Evolutionary conservation across 2,329 filamentous ascomycete species (phyloP), one percentile per base, ranked within the genome.

Genomic region (Alternaria sp.): DNA sequence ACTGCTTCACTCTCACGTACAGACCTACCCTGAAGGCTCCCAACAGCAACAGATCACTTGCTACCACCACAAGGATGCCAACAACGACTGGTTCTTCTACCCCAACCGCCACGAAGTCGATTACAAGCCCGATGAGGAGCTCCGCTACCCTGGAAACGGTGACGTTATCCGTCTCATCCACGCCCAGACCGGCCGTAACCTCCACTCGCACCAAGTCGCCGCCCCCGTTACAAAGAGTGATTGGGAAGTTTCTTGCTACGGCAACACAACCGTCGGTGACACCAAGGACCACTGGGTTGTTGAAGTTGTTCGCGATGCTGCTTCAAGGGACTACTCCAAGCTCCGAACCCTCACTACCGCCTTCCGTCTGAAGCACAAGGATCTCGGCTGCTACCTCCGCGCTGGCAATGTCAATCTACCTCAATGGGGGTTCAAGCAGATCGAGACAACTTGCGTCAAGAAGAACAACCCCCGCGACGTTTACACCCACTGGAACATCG

Each of bases 81-180:
- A 99, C 88, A 99, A 99, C 80, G 96, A 99, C 80, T 99, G 96
- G 96, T 97, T 96, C 83, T 94, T 99, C 82, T 97, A 97, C 80
- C 96, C 96, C 25, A 97, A 95, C 83, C 92, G 96, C 67, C 82
- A 85, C 57, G 88, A 97, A 62, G 82, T 86, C 23, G 90, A 91
- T 17, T 97, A 90, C 75, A 86, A 94, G 73, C 82, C 88, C 5
- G 89, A 92, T 63, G 86, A 89, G 61, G 88, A 91, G 36, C 85
- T 93, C 65, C 85, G 84, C 66, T 97, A 90, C 77, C 88, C 97
- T 70, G 90, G 87, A 15, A 90, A 99, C 77, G 90, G 90, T 65
- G 88, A 91, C 73, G 83, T 88, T 61, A 88, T 99, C 72, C 94
- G 96, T 70, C 85, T 99, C 23, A 93, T 99, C 69, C 96, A 99